Percentiles rank a stretch among this genome's conserved stretches.
Conservation (phyloP, 306 rosid genomes). For the Mimosa bimucronata region DNA sequence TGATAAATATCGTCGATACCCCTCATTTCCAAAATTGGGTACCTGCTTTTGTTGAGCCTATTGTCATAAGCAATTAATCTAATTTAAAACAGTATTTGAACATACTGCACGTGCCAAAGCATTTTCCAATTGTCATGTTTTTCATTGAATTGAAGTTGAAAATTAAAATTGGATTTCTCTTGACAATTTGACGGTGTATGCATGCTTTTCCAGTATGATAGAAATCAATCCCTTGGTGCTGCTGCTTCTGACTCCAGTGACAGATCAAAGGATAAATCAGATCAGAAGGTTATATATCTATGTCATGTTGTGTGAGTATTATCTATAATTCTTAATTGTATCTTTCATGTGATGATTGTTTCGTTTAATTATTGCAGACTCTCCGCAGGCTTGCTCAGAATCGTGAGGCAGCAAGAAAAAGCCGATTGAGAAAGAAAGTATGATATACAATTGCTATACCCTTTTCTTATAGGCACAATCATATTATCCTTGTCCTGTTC, state of each 20-base stretch:
- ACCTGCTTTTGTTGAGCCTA: constrained; percentile 14
- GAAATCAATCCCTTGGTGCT: constrained; percentile 53
- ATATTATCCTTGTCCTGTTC: not conserved
- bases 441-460: constrained; percentile 11
- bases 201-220: constrained; percentile 63
- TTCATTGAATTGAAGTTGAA: constrained; percentile 11
- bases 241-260: constrained; percentile 92
- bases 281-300: constrained; percentile 80
- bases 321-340: constrained; percentile 27
- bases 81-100: constrained; percentile 15
- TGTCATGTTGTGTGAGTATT: constrained; percentile 10
- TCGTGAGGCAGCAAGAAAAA: constrained; percentile 99
- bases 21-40: constrained; percentile 13
- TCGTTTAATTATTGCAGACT: constrained; percentile 58
- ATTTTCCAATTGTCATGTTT: constrained; percentile 6
- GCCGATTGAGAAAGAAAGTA: constrained; percentile 95
- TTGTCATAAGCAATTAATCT: not conserved
- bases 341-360: constrained; percentile 27
- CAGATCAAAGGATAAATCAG: constrained; percentile 84
- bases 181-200: constrained; percentile 42
- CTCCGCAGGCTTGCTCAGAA: constrained; percentile 97
- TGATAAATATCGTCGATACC: constrained; percentile 31
- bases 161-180: constrained; percentile 14
- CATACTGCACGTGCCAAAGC: not conserved
- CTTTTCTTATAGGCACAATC: constrained; percentile 1